A percentile compares a stretch with the other conserved stretches of the same genome.
Conservation (phyloP, 225 moss, liverwort and hornwort species). For the Rhytidiadelphus loreus region DNA sequence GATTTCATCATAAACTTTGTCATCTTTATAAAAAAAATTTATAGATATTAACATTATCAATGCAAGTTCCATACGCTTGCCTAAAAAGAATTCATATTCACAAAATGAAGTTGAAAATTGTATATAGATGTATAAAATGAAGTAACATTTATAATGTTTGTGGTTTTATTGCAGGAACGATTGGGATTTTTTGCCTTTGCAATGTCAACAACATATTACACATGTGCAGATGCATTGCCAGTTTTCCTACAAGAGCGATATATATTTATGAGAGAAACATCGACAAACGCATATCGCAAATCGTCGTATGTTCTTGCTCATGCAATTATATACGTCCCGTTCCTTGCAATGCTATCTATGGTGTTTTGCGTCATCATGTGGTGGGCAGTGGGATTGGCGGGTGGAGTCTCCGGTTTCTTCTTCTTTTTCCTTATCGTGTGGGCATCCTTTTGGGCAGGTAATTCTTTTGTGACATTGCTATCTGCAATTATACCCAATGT, state of each 20-base stretch:
- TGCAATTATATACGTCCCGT: constrained; percentile 64
- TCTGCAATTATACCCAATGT: constrained; percentile 56
- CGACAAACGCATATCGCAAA: constrained; percentile 69
- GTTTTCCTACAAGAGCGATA: constrained; percentile 69
- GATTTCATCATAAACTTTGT: no score
- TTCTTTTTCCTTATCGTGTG: constrained; percentile 10
- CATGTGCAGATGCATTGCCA: constrained; percentile 66
- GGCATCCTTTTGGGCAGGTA: constrained; percentile 19
- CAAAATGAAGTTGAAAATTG: not conserved
- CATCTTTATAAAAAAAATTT: not conserved
- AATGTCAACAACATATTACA: constrained; percentile 71
- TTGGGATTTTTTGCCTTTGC: constrained; percentile 45
- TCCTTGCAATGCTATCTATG: constrained; percentile 39
- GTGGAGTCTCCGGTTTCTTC: constrained; percentile 14
- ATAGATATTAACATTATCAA: no score
- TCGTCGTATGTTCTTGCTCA: constrained; percentile 64
- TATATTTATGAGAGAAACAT: constrained; percentile 74
- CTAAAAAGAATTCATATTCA: not conserved
- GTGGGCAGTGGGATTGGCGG: constrained; percentile 62
- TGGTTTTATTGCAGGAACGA: not conserved
- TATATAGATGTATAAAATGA: not conserved
- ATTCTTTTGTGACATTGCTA: constrained; percentile 58
- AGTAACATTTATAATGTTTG: not conserved
- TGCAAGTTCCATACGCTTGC: no score
- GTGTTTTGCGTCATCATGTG: constrained; percentile 45